Evolutionary conservation across 345 rosid species (phyloP), one percentile per base, ranked within the genome.

Genomic region (Eucalyptus coolabah): DNA sequence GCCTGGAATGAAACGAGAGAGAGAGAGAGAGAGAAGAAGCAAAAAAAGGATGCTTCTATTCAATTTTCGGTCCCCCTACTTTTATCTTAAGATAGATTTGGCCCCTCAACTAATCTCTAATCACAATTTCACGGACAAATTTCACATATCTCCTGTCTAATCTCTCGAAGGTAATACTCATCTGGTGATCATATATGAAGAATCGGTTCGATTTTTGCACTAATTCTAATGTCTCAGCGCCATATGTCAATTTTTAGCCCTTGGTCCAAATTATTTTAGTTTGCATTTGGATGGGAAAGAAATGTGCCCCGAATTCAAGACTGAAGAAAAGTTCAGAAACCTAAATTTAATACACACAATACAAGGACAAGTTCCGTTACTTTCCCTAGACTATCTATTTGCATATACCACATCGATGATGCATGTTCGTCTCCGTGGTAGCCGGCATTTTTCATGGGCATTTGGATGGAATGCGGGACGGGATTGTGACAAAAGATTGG

Each of bases 401-500:
- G 17, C 32, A 6, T 6, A 12, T 12, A 13, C 69, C 67, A 12
- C 67, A 28, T 28, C 2, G 1, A 3, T 60, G 7, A 4, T 2
- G 2, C 69, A 30, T 13, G 69, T 17, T 28, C 4, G 4, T 28
- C 34, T 30, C 69, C 9, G 7, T 3, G 69, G 32, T 63, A 28
- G 4, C 32, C 18, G 4, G 69, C 69, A 63, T 63, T 13, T 60
- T 13, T 14, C 69, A 13, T 13, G 69, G 69, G 16, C 69, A 28
- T 30, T 3, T 6, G 69, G 69, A 63, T 0, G 18, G 69, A 30
- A 30, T 0, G 8, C 0, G 32, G 69, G 0, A 63, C 3, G 2
- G 16, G 34, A 63, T 30, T 28, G 69, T 17, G 69, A 63, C 9
- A 4, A 12, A 30, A 10, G 69, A 30, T 13, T 1, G 7, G 69